phyloP scores from a whole-genome alignment of 1,139 yeast species.

The Taiozyma sp. region DNA sequence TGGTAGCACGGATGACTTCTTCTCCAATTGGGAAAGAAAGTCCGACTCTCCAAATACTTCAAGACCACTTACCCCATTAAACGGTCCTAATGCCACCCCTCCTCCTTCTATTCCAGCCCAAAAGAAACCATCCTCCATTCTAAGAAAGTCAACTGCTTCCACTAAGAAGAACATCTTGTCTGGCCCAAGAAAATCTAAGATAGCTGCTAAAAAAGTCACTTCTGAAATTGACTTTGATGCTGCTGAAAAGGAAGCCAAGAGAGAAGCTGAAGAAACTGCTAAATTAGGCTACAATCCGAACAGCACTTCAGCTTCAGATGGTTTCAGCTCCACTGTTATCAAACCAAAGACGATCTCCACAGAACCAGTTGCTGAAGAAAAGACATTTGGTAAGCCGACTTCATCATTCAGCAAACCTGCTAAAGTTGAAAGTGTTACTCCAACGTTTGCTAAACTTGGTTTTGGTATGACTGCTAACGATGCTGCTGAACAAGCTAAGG shows the following conservation, averaged over 20 bases:
- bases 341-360: conserved; percentile 20
- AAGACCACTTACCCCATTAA: conserved; percentile 28
- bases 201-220: conserved; percentile 45
- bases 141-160: conserved; percentile 23
- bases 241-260: conserved; percentile 80
- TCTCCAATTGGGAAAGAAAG: conserved; percentile 79
- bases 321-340: conserved; percentile 11
- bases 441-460: conserved; percentile 73
- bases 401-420: conserved; percentile 8
- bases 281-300: conserved; percentile 69
- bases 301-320: conserved; percentile 29
- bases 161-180: conserved; percentile 24
- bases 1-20: conserved; percentile 70
- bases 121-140: conserved; percentile 17
- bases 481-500: conserved; percentile 34
- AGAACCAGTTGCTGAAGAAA: conserved; percentile 12
- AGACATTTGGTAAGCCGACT: not conserved
- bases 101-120: conserved; percentile 16
- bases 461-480: conserved; percentile 75
- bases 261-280: conserved; percentile 70
- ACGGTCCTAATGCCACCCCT: conserved; percentile 6
- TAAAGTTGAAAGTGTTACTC: conserved; percentile 57
- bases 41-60: conserved; percentile 28
- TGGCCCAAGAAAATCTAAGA: conserved; percentile 44
- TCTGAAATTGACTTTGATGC: conserved; percentile 88